Evolutionary conservation across 2,329 filamentous ascomycete species (phyloP).

Genomic region (Rutstroemia sp.): DNA sequence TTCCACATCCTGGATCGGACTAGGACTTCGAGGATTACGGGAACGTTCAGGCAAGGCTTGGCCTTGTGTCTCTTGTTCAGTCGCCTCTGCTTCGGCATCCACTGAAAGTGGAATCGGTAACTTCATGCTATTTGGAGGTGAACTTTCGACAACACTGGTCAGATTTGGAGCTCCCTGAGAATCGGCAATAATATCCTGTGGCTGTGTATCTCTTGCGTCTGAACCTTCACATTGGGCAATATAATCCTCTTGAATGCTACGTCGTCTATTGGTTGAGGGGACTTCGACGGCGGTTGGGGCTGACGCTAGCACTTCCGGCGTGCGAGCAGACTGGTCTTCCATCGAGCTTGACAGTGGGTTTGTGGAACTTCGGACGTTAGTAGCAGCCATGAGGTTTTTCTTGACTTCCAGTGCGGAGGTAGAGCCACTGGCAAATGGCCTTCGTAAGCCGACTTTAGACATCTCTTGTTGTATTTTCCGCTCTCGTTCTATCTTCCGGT

Average conservation of each 20-base stretch:
- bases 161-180: slow-evolving; percentile 16
- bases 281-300: slow-evolving; percentile 14
- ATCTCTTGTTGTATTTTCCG: not conserved
- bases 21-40: not conserved
- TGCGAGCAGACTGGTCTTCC: not conserved
- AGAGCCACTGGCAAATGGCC: not conserved
- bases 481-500: not conserved
- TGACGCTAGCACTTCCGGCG: not conserved
- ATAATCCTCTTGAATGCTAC: slow-evolving; percentile 23
- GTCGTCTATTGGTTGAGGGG: slow-evolving; percentile 20
- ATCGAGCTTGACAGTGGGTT: not conserved
- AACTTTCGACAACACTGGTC: not conserved
- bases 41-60: not conserved
- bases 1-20: not conserved
- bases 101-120: no score
- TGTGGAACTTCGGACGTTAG: not conserved
- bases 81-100: not conserved
- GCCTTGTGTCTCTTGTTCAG: not conserved
- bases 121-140: not conserved
- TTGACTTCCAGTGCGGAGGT: not conserved
- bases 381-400: not conserved
- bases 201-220: slow-evolving; percentile 22
- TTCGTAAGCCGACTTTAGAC: not conserved
- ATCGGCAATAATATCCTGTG: slow-evolving; percentile 23
- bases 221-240: slow-evolving; percentile 21